Base-by-base conservation (phyloP, 768 basidiomycete genomes). In the Obba rivulosa region DNA sequence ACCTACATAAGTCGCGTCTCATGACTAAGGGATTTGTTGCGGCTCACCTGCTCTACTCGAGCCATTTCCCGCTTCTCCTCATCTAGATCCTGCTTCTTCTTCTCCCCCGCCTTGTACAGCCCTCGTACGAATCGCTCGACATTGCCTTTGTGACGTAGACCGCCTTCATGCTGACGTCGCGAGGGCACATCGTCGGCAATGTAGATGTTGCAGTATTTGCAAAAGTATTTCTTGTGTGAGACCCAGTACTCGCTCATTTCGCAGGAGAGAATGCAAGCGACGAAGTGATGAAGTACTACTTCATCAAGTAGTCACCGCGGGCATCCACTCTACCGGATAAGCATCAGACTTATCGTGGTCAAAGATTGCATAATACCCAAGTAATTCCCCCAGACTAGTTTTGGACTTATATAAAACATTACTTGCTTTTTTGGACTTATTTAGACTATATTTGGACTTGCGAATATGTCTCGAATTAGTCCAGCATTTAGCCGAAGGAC, bases 181-280 rank as follows among this genome's bases (percentile, higher is more conserved):
- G 95, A 97, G 51, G 96, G 87, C 9, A 75, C 91, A 74, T 99
- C 95, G 69, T 99, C 96, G 45, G 92, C 80, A 52, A 99, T 97
- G 72, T 85, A 97, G 54, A 92, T 92, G 43, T 92, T 88, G 72
- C 96, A 98, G 73, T 97, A 97, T 64, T 93, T 92, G 83, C 93
- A 96, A 63, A 80, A 87, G 68, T 94, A 95, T 58, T 83, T 86
- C 68, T 93, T 92, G 65, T 88, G 83, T 21, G 90, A 90, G 53
- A 93, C 85, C 91, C 92, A 94, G 65, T 86, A 93, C 65, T 93
- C 91, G 57, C 82, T 84, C 91, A 92, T 93, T 63, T 31, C 13
- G 28, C n/a, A n/a, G n/a, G n/a, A n/a, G n/a, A n/a, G n/a, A n/a
- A n/a, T n/a, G n/a, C n/a, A n/a, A n/a, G n/a, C n/a, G n/a, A n/a